phyloP scores from a whole-genome alignment of 805 yeast species.

The Lachancea thermotolerans region DNA sequence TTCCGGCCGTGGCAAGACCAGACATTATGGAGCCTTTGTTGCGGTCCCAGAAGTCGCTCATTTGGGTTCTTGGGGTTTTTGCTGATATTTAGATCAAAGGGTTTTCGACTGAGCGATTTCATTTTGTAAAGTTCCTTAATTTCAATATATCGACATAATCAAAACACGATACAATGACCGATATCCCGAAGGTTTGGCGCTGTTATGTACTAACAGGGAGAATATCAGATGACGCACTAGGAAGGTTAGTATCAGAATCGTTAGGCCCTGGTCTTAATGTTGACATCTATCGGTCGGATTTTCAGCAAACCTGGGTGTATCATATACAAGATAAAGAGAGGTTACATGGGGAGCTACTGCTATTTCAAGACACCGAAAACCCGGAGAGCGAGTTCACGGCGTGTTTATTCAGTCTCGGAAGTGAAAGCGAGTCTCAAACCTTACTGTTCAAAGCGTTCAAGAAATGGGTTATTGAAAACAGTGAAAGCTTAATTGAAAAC shows the following conservation, averaged over 20 bases:
- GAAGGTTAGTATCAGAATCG: not conserved
- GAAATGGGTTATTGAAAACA: slow-evolving; percentile 2
- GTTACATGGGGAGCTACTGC: too few relatives aligned
- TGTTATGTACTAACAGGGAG: not conserved
- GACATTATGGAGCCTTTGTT: slow-evolving; percentile 36
- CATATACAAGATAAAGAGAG: too few relatives aligned
- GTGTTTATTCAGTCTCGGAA: not conserved
- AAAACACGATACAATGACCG: not conserved
- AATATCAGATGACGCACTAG: not conserved
- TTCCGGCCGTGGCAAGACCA: slow-evolving; percentile 34
- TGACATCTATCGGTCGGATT: not conserved
- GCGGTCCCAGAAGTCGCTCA: slow-evolving; percentile 37
- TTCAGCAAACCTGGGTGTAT: not conserved
- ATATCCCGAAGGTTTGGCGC: not conserved
- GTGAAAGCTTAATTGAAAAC: slow-evolving; percentile 10
- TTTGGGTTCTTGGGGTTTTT: not conserved
- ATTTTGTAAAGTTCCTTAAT: not conserved
- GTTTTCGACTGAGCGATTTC: not conserved
- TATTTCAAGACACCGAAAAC: not conserved
- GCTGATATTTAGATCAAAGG: not conserved
- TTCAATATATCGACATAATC: not conserved
- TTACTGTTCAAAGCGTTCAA: not conserved
- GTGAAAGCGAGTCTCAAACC: not conserved
- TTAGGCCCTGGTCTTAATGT: not conserved
- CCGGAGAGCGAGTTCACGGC: not conserved